Evolutionary conservation across 768 basidiomycete genomes (phyloP).

Genomic region (Termitomyces heimii): DNA sequence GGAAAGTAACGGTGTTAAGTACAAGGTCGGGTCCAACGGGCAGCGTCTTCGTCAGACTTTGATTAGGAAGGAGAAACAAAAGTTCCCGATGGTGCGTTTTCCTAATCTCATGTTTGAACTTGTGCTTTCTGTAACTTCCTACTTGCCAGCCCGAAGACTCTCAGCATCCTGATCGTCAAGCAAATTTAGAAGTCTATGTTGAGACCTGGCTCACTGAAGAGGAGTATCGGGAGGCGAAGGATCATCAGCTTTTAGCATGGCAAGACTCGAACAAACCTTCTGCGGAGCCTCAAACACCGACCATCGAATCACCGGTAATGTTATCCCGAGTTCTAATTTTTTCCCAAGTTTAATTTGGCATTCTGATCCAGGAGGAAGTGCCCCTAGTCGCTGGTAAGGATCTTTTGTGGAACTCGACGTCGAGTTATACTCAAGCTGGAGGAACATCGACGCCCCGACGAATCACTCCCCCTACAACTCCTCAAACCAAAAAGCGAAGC

Average conservation of each 20-base stretch:
- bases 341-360: constrained; percentile 3
- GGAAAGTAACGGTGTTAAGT: constrained; percentile 64
- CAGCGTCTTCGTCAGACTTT: constrained; percentile 63
- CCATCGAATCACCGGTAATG: constrained; percentile 31
- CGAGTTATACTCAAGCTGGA: constrained; percentile 24
- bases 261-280: constrained; percentile 50
- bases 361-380: constrained; percentile 10
- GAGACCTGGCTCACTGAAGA: constrained; percentile 77
- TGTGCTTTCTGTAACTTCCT: neutral
- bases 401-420: constrained; percentile 64
- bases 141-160: constrained; percentile 63
- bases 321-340: constrained; percentile 5
- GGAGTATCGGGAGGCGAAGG: constrained; percentile 61
- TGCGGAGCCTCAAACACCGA: constrained; percentile 34
- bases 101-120: neutral
- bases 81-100: constrained; percentile 64
- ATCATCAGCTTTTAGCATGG: constrained; percentile 57
- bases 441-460: constrained; percentile 26
- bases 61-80: constrained; percentile 65
- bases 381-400: constrained; percentile 46
- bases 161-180: constrained; percentile 66
- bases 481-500: constrained; percentile 21
- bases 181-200: constrained; percentile 66
- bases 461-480: constrained; percentile 18
- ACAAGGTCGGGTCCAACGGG: constrained; percentile 68